These are phyloP conservation scores for Tremella mesenterica DNA, from an alignment of 768 basidiomycete genomes.

Conservation along the genomic window DNA sequence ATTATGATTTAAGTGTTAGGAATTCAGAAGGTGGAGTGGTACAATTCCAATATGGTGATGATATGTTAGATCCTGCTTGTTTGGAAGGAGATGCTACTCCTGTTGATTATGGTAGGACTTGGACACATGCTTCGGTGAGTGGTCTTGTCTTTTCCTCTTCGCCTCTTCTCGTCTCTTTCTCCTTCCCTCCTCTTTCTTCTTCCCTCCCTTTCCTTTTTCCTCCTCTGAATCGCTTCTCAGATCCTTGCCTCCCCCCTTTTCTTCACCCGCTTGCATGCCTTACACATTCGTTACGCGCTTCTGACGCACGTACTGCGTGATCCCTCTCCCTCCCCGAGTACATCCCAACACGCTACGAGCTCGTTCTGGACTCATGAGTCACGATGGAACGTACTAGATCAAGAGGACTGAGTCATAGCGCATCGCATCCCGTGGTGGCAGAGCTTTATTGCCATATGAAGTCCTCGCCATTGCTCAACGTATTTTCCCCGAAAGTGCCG, in stretches of 20 bases:
- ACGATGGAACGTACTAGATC: background rate
- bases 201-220: no score
- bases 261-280: no score
- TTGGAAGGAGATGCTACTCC: constrained; percentile 93
- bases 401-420: constrained; percentile 49
- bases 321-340: no score
- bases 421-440: constrained; percentile 54
- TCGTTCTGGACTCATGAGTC: no score
- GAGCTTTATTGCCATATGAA: constrained; percentile 75
- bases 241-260: no score
- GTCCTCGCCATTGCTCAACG: constrained; percentile 57
- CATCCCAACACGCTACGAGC: no score
- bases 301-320: no score
- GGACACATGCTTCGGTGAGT: constrained; percentile 71
- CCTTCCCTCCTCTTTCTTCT: no score
- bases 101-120: constrained; percentile 76
- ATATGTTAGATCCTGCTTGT: constrained; percentile 92
- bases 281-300: no score
- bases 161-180: no score
- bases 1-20: constrained; percentile 91
- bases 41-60: constrained; percentile 94
- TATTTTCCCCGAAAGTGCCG: constrained; percentile 28
- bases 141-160: background rate
- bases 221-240: no score
- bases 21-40: constrained; percentile 92